Evolutionary conservation across 768 basidiomycete species (phyloP), one percentile per base, ranked within the genome.

Genomic region (Holtermanniella nyarrowii): DNA sequence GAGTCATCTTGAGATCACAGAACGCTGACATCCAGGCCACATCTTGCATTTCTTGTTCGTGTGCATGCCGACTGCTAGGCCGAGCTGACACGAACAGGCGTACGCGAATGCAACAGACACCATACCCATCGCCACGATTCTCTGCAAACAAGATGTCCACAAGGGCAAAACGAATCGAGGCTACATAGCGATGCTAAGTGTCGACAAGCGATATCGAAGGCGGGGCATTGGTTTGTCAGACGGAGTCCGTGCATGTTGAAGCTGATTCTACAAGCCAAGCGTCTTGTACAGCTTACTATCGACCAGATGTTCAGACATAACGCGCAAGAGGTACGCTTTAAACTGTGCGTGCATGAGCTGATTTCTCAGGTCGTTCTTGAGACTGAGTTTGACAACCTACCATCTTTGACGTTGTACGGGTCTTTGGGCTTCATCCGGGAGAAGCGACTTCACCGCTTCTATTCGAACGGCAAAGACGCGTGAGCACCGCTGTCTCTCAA

Each of bases 181-280:
- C 13, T 99, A 99, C 69, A 93, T 99, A 53, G 95, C 91, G 31
- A 97, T 97, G 95, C 80, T 97, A 50, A 88, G 87, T 64, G 89
- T 96, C 24, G 78, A 79, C 71, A 83, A 82, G 71, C 72, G 76
- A 37, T 95, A 82, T 80, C 77, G 93, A 31, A 85, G 93, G 72
- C 81, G 83, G 48, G 93, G 95, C 26, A 88, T 97, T 68, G 88
- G 89, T 89, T 70, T 69, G 85, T 78, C 7, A 51, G 1, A 18
- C 25, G 42, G 40, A 16, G 21, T 46, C 5, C 24, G 5, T 44
- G 26, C 24, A 12, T 42, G 20, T 50, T 24, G 3, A 7, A 13
- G 50, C 48, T 42, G 11, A 20, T 56, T 48, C 52, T 68, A 70
- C 44, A 74, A 95, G 90, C 91, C 54, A 86, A 83, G 61, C 77